Base-by-base conservation (phyloP, 2,329 filamentous ascomycete species). In the Pseudogymnoascus sp. region DNA sequence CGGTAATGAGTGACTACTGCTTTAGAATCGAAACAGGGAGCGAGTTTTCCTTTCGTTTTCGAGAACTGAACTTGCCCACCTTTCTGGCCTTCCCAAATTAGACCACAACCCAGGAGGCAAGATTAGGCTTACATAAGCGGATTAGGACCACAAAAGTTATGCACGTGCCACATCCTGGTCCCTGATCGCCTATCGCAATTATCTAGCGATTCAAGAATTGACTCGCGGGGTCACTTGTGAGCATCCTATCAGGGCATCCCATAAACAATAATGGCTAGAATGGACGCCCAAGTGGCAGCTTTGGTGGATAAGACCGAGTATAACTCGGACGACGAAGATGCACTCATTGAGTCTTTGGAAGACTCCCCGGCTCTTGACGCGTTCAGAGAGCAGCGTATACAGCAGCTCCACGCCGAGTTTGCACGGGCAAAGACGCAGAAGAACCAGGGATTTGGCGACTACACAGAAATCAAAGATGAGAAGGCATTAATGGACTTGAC, bases 391-490 rank as follows among this genome's bases (percentile, higher is more conserved):
- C 77, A 79, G 65, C 76, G 82, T 37, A 75, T 84, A 59, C 79
- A 84, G 64, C 81, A 84, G 67, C 73, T 85, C 12, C 81, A 84
- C 68, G 74, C 76, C 39, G 82, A 84, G 68, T 77, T 81, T 63
- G 71, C 76, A 38, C 76, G 78, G 43, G 80, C 80, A 58, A 80
- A 80, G 64, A 70, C 75, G 9, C 75, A 83, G 70, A 77, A 78
- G 63, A 75, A 72, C 37, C 74, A 75, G 62, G 77, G 77, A 8
- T 79, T 81, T 69, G 82, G 82, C 38, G 76, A 71, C 8, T 84
- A 82, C 67, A 73, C 73, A 6, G 80, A 83, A 67, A 78, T 83
- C 69, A 82, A 79, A 66, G 80, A 82, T 60, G 82, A 85, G 70
- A 83, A 83, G 71, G 72, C 75, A 9, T 68, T 84, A 47, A 80